Conservation (phyloP, 148 eudicot species). For the Amaranthus palmeri region DNA sequence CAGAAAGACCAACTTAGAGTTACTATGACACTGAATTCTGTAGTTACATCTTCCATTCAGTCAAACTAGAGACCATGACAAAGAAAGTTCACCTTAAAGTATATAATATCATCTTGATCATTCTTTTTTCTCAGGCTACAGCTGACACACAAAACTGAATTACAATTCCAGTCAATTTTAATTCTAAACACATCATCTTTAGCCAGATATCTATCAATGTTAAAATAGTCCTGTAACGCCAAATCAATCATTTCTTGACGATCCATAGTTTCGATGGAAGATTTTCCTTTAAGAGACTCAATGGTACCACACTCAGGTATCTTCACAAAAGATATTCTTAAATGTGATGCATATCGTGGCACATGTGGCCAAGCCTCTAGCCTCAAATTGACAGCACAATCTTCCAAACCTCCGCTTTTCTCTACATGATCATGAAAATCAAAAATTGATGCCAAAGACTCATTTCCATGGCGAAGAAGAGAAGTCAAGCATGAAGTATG, state of each 20-base stretch:
- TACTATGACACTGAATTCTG: neutral
- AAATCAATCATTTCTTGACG: slow-evolving; percentile 84
- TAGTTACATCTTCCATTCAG: slow-evolving; percentile 8
- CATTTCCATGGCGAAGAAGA: slow-evolving; percentile 64
- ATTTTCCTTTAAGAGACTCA: slow-evolving; percentile 65
- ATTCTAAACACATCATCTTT: slow-evolving; percentile 74
- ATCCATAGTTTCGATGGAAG: slow-evolving; percentile 70
- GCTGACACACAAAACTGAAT: slow-evolving; percentile 61
- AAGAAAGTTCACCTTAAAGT: slow-evolving; percentile 61
- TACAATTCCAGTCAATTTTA: slow-evolving; percentile 77
- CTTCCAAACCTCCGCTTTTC: slow-evolving; percentile 27
- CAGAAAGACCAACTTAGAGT: slow-evolving; percentile 19
- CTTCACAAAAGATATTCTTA: slow-evolving; percentile 82
- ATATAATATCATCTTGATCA: slow-evolving; percentile 41
- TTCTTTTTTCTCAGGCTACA: slow-evolving; percentile 51
- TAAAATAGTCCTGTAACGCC: slow-evolving; percentile 73
- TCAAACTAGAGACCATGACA: slow-evolving; percentile 12
- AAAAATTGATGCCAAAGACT: slow-evolving; percentile 58
- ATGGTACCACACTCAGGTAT: slow-evolving; percentile 83
- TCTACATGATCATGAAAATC: slow-evolving; percentile 34
- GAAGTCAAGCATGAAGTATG: slow-evolving; percentile 72
- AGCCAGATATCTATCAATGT: slow-evolving; percentile 72
- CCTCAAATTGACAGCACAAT: slow-evolving; percentile 38
- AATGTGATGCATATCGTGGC: slow-evolving; percentile 81
- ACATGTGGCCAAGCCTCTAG: slow-evolving; percentile 59